Percentiles rank a stretch among this genome's conserved stretches.
Conservation (phyloP, 2,329 filamentous ascomycete species). For the Arthrobotrys entomopaga region DNA sequence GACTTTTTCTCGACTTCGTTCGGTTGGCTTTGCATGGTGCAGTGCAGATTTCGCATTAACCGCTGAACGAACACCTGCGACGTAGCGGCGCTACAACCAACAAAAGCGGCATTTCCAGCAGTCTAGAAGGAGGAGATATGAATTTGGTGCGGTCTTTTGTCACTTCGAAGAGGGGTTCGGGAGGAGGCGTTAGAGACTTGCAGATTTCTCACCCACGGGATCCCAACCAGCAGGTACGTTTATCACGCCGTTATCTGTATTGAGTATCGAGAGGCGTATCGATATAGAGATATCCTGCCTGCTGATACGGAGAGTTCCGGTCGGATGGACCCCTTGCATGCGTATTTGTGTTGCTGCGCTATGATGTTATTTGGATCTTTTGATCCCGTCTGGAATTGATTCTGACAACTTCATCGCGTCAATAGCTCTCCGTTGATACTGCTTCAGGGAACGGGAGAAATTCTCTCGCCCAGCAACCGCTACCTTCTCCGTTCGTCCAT, state of each 20-base stretch:
- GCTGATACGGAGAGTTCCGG: not conserved
- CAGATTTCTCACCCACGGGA: conserved; percentile 48
- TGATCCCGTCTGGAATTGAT: not conserved
- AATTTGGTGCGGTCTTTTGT: conserved; percentile 54
- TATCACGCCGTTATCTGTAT: conserved; percentile 5
- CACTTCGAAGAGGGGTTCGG: conserved; percentile 44
- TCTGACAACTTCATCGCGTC: not conserved
- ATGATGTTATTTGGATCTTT: not conserved
- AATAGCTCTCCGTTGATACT: conserved; percentile 31
- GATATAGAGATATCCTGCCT: not conserved
- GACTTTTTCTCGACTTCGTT: conserved; percentile 36
- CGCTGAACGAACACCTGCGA: conserved; percentile 30
- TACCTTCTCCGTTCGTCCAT: conserved; percentile 27
- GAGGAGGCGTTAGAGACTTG: conserved; percentile 33
- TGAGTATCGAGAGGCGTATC: conserved; percentile 2
- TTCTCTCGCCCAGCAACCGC: conserved; percentile 26
- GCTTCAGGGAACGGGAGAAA: conserved; percentile 14
- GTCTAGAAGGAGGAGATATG: conserved; percentile 32
- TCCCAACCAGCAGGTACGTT: conserved; percentile 44
- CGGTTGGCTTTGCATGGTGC: conserved; percentile 18
- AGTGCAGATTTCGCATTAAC: conserved; percentile 36
- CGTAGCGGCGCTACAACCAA: conserved; percentile 8
- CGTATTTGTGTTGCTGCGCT: not conserved
- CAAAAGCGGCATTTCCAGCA: conserved; percentile 11
- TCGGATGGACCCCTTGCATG: not conserved